Evolutionary conservation across 139 green algal species (phyloP), one percentile per base, ranked within the genome.

Genomic region (Coccomyxa sp.): DNA sequence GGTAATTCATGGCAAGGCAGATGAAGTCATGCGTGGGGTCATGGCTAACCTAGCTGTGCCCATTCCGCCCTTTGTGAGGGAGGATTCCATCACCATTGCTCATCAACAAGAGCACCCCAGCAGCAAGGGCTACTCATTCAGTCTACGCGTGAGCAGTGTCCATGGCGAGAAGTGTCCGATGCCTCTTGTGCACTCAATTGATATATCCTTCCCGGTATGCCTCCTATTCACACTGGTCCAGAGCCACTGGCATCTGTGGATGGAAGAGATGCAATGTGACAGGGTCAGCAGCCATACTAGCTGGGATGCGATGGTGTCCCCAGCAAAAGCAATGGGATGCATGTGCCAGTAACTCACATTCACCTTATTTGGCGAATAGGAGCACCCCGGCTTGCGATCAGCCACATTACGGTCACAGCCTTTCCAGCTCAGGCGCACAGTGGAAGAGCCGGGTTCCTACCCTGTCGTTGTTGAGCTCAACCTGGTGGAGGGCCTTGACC

Each of bases 141-240:
- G 10, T 21, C 18, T 25, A 21, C 18, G 63, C 18, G 84, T 95
- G 30, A 45, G 75, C 58, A 95, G 88, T 81, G 59, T 79, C 51
- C 89, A 93, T 77, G 91, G 92, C 3, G 27, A 58, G 0, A 81
- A 79, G 17, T 93, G 89, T 80, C 84, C 87, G 0, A 58, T 95
- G 83, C 92, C 92, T 10, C 86, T 95, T 71, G 78, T 94, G n/a
- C 28, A 87, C 76, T 67, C 63, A 7, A 59, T 91, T 16, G 31
- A 81, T 21, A n/a, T 85, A 13, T 38, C 25, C 7, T 78, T 85
- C 27, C 23, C 80, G 82, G 82, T 85, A 58, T 25, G 58, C 58
- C 38, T 32, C 38, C 38, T 51, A 51, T 51, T 51, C 38, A 51
- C 38, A 51, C 38, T 51, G 3, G 3, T 51, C 3, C 38, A 51